A percentile compares a stretch with the other conserved stretches of the same genome.
These are phyloP conservation scores for Xylaria scruposa DNA, from an alignment of 495 filamentous ascomycete species.

Conservation along the genomic window DNA sequence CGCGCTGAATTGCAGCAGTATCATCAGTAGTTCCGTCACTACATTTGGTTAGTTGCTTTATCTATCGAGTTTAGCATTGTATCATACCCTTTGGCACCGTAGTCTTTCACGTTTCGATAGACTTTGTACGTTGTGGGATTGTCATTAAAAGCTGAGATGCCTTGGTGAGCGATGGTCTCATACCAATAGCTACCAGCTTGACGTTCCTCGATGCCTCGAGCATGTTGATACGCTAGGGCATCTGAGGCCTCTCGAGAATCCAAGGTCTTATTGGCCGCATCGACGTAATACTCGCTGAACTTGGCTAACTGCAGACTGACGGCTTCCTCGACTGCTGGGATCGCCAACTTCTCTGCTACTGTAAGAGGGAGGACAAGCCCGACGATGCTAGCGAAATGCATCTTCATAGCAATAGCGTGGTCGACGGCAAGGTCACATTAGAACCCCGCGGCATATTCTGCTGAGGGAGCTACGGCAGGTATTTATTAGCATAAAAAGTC, in stretches of 20 bases:
- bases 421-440: conserved; percentile 8
- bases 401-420: conserved; percentile 14
- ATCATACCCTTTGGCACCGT: conserved; percentile 55
- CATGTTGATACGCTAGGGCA: conserved; percentile 9
- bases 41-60: conserved; percentile 22
- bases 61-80: background rate
- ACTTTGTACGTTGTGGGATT: conserved; percentile 52
- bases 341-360: conserved; percentile 32
- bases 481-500: conserved; percentile 1
- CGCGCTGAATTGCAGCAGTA: conserved; percentile 80
- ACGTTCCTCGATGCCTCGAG: conserved; percentile 30
- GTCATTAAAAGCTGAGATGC: conserved; percentile 52
- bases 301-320: conserved; percentile 33
- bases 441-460: background rate
- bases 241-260: conserved; percentile 3
- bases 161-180: conserved; percentile 54
- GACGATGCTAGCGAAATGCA: conserved; percentile 29
- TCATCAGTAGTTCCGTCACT: conserved; percentile 79
- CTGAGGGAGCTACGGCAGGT: background rate
- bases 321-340: conserved; percentile 34
- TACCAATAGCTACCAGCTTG: conserved; percentile 48
- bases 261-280: conserved; percentile 24
- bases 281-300: conserved; percentile 30
- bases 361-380: conserved; percentile 28
- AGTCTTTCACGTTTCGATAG: conserved; percentile 66